A percentile compares a stretch with the other conserved stretches of the same genome.
phyloP scores from a whole-genome alignment of 371 early-diverging fungal species.

The Syncephalastrum contaminatum region DNA sequence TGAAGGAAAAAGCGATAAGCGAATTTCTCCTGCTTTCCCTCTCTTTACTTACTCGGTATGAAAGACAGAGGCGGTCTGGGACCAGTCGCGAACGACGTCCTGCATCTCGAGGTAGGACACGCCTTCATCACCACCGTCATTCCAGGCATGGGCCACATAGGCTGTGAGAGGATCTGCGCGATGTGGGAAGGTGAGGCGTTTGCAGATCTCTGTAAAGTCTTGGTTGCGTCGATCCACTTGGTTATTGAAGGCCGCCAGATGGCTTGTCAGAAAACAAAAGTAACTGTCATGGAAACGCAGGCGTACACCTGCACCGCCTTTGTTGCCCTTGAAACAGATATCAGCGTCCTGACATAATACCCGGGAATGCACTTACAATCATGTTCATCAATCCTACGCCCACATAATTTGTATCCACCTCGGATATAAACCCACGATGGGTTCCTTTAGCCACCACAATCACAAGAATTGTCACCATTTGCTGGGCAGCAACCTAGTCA shows the following conservation, averaged over 20 bases:
- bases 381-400: conserved; percentile 82
- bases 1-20: conserved; percentile 1
- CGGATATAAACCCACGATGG: conserved; percentile 53
- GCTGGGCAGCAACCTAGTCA: conserved; percentile 62
- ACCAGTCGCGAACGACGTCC: conserved; percentile 32
- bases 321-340: conserved; percentile 74
- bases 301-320: conserved; percentile 87
- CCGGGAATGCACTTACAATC: conserved; percentile 49
- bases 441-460: conserved; percentile 72
- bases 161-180: conserved; percentile 21
- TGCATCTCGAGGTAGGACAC: conserved; percentile 36
- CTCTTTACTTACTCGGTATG: conserved; percentile 62
- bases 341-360: not conserved
- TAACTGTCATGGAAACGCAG: conserved; percentile 79
- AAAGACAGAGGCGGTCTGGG: conserved; percentile 53
- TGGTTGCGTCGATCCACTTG: conserved; percentile 85
- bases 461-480: conserved; percentile 85
- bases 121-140: conserved; percentile 50
- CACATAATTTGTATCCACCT: conserved; percentile 57
- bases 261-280: conserved; percentile 84
- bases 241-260: conserved; percentile 84
- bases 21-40: not conserved
- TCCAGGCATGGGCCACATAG: conserved; percentile 42
- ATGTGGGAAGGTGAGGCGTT: conserved; percentile 64
- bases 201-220: conserved; percentile 83